Base-by-base conservation (phyloP, 192 early-diverging fungal species). In the Coemansia aciculifera region DNA sequence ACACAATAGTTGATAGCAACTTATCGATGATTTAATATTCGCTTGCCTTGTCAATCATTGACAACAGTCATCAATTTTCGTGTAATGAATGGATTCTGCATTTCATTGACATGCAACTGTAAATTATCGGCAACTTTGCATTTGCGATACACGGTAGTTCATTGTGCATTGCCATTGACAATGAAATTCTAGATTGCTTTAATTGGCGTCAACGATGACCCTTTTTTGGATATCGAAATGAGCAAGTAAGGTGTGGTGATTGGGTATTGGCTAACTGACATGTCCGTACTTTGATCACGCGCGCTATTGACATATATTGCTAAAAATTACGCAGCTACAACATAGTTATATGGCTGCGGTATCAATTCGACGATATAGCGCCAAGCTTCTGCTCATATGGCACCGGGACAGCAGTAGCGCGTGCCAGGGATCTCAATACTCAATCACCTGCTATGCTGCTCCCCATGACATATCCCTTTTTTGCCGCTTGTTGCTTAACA, bases 241-340 rank as follows among this genome's bases (percentile, higher is more conserved):
- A 27, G 42, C 42, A 17, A 44, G 13, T 11, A 15, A 4, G 12
- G 5, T 8, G 48, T 49, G 48, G 48, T 27, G 23, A 6, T 24
- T n/a, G 12, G 48, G 48, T 19, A 29, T 54, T 54, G 24, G 51
- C 51, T 54, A 54, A 15, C 51, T 29, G 13, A 12, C 51, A 29
- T 54, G 11, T 2, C 51, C 11, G 51, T 15, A 15, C 51, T 29
- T 31, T 54, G 24, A 54, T 54, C 51, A 54, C 24, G 51, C 51
- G 51, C 51, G 24, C 51, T 54, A 54, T 54, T 54, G 51, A 54
- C 51, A 29, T 3, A 29, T 29, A 54, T 54, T 54, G 51, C 51
- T 8, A 27, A 54, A 8, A 9, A 11, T 54, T 29, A 29, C 3
- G 27, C 23, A 54, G 10, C 23, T 13, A 29, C 24, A 7, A 54